Conservation (phyloP, 768 basidiomycete species). For the Ephemerocybe angulata region DNA sequence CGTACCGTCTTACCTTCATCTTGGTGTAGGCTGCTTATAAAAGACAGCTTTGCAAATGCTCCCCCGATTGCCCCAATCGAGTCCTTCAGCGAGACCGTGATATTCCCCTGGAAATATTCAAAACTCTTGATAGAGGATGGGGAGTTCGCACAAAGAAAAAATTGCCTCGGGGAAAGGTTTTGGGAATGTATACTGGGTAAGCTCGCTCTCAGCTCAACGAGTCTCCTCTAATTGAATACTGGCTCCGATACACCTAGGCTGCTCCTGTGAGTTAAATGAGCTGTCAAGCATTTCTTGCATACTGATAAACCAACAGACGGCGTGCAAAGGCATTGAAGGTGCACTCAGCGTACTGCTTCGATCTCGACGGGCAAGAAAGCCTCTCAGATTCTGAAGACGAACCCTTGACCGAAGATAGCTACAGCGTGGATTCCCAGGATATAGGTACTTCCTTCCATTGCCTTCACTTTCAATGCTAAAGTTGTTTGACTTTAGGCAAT, state of each 20-base stretch:
- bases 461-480: background rate
- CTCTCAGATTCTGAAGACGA: constrained; percentile 25
- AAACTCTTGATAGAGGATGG: constrained; percentile 59
- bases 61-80: constrained; percentile 48
- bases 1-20: constrained; percentile 1
- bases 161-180: constrained; percentile 51
- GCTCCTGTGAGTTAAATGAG: constrained; percentile 37
- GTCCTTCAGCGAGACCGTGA: constrained; percentile 58
- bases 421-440: constrained; percentile 53
- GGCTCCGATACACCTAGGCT: constrained; percentile 25
- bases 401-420: constrained; percentile 31
- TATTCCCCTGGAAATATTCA: constrained; percentile 61
- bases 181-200: constrained; percentile 71
- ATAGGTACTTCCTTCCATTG: constrained; percentile 35
- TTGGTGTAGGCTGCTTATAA: background rate
- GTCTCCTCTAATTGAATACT: background rate
- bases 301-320: constrained; percentile 8
- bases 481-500: constrained; percentile 45
- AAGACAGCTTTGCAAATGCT: constrained; percentile 44
- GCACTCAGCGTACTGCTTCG: constrained; percentile 50
- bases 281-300: background rate
- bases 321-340: constrained; percentile 40
- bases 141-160: constrained; percentile 48
- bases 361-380: constrained; percentile 56
- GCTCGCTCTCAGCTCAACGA: constrained; percentile 14